Percentiles rank a stretch among this genome's conserved stretches.
phyloP scores from a whole-genome alignment of 768 basidiomycete species.

The Dentipellis sp. region DNA sequence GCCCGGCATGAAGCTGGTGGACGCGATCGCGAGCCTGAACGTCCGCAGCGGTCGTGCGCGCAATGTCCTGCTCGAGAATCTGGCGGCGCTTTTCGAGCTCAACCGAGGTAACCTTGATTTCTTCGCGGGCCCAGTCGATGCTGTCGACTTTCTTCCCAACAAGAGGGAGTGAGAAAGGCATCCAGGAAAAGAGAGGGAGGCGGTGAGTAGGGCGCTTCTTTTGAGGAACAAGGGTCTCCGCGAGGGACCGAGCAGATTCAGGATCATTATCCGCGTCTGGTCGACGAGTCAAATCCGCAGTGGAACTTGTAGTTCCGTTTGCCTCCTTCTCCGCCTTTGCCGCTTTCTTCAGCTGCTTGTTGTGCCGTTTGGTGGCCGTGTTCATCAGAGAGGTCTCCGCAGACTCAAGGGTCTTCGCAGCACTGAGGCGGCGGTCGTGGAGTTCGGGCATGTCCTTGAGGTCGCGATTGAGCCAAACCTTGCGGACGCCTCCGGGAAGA shows the following conservation, averaged over 20 bases:
- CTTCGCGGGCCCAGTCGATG: slow-evolving; percentile 79
- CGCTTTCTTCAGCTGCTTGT: slow-evolving; percentile 41
- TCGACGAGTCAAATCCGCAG: background rate
- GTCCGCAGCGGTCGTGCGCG: slow-evolving; percentile 11
- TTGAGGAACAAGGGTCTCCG: slow-evolving; percentile 48
- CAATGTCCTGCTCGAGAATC: slow-evolving; percentile 22
- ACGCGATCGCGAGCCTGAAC: slow-evolving; percentile 13
- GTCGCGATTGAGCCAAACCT: slow-evolving; percentile 89
- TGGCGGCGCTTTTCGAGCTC: slow-evolving; percentile 18
- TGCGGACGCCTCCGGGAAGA: slow-evolving; percentile 84
- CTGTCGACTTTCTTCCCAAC: slow-evolving; percentile 87
- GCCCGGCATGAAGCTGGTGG: slow-evolving; percentile 15
- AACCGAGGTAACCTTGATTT: slow-evolving; percentile 42
- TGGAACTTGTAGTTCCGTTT: background rate
- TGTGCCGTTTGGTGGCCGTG: slow-evolving; percentile 64
- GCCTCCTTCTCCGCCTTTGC: slow-evolving; percentile 24
- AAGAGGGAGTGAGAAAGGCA: slow-evolving; percentile 52
- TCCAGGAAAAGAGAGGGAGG: slow-evolving; percentile 39
- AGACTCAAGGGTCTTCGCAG: slow-evolving; percentile 73
- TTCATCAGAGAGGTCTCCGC: slow-evolving; percentile 76
- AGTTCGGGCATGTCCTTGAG: slow-evolving; percentile 81
- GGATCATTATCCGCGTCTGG: slow-evolving; percentile 17
- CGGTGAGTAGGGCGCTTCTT: slow-evolving; percentile 74
- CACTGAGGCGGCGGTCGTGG: slow-evolving; percentile 66
- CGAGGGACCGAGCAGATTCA: slow-evolving; percentile 19